Base-by-base conservation (phyloP, 768 basidiomycete genomes). In the Lentinula detonsa region DNA sequence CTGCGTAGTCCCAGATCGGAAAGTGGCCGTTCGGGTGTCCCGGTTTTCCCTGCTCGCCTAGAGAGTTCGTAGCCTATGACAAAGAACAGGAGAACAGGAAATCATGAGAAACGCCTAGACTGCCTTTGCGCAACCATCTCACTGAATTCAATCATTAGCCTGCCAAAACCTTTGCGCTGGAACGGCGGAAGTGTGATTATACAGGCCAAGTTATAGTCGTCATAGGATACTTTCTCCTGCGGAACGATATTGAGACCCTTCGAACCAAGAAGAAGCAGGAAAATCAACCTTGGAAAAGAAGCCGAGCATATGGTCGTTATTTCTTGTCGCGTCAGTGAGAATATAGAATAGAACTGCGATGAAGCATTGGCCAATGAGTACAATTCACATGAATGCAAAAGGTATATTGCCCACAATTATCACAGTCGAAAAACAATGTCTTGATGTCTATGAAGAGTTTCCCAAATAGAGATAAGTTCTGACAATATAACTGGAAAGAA, bases 371-470 rank as follows among this genome's bases (percentile, higher is more conserved):
- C 8, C 49, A 42, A 63, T 55, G 63, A 56, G n/a, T 48, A 56
- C 4, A 21, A n/a, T 55, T 28, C 11, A 43, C 33, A 33, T 10
- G 43, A 16, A 11, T 8, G 33, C n/a, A 21, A 57, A 21, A 35
- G 60, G 45, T 7, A 23, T 61, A 6, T 56, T n/a, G 67, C 89
- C 63, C 64, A 91, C 93, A 92, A 66, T 90, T 91, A 65, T 93
- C 90, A 62, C 85, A 86, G 67, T 95, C 93, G 68, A 93, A 96
- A 73, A 92, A 95, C 15, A 95, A 75, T 10, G 95, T 96, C 75
- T 99, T 99, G 64, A 95, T 90, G 68, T 98, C 97, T 68, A 98
- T 98, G 72, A 99, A 98, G n/a, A 98, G 79, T 73, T 98, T 98
- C 34, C 95, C 96, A 68, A 98, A 98, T 6, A 98, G 80, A 16